Base-by-base conservation (phyloP, 73 alveolate species). In the Paramecium bursaria region DNA sequence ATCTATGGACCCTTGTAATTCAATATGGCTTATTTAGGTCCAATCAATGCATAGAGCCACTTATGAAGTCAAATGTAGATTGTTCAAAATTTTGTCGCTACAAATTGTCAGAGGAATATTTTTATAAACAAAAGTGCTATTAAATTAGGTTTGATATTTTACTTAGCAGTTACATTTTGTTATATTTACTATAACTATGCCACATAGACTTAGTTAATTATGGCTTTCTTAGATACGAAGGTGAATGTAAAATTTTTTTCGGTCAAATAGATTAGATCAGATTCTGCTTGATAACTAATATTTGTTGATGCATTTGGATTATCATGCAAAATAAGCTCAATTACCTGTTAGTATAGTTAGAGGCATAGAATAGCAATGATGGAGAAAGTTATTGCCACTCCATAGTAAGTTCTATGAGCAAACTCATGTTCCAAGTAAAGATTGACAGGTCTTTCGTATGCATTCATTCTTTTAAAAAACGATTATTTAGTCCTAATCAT, bases 371-470 rank as follows among this genome's bases (percentile, higher is more conserved):
- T 50, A 4, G 76, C 27, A 13, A 57, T 57, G 2, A 57, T 57
- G 3, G 51, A 48, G 51, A 57, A 1, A 3, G 76, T 57, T 42
- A 57, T 27, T 30, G 33, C 27, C 1, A 50, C 33, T 14, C 76
- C 76, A 3, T 30, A 30, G 17, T 30, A 57, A 57, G 76, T 57
- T 57, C 76, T 57, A 30, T 57, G 76, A n/a, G n/a, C n/a, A n/a
- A n/a, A n/a, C n/a, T n/a, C n/a, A n/a, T n/a, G n/a, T n/a, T n/a
- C n/a, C n/a, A n/a, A n/a, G n/a, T n/a, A n/a, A n/a, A n/a, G n/a
- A n/a, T n/a, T n/a, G n/a, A n/a, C n/a, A n/a, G n/a, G n/a, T n/a
- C n/a, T n/a, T n/a, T n/a, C n/a, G n/a, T n/a, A n/a, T n/a, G n/a
- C n/a, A n/a, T n/a, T n/a, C n/a, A n/a, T n/a, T n/a, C n/a, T n/a